Evolutionary conservation across 345 rosid genomes (phyloP).

Genomic region (Citrus mangshanensis): DNA sequence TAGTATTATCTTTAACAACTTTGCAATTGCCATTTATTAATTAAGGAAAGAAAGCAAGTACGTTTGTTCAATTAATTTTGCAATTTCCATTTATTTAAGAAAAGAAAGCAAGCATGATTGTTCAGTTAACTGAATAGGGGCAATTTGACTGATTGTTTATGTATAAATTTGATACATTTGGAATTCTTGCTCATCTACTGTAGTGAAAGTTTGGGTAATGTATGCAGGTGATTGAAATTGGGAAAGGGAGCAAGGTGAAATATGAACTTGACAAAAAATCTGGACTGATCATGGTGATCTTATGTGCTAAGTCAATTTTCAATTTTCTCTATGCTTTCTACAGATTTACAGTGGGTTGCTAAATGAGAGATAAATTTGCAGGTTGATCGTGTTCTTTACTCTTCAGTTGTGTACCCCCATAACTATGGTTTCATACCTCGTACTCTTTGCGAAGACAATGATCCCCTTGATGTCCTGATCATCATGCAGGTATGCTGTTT

Average conservation of each 20-base stretch:
- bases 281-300: slow-evolving; percentile 83
- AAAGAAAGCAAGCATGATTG: not conserved
- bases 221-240: slow-evolving; percentile 85
- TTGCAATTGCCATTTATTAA: not conserved
- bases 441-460: slow-evolving; percentile 94
- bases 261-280: slow-evolving; percentile 97
- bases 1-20: not conserved
- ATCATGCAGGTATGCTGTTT: slow-evolving; percentile 81
- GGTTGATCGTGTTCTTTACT: slow-evolving; percentile 94
- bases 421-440: slow-evolving; percentile 99
- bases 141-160: not conserved
- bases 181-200: not conserved
- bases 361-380: slow-evolving; percentile 25
- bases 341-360: slow-evolving; percentile 17
- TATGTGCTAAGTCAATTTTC: slow-evolving; percentile 1
- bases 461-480: slow-evolving; percentile 93
- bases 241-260: slow-evolving; percentile 97
- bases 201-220: not conserved
- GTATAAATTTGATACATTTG: not conserved
- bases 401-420: slow-evolving; percentile 98
- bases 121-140: not conserved
- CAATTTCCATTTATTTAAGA: not conserved
- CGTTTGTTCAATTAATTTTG: not conserved
- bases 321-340: not conserved
- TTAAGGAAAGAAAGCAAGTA: not conserved